Evolutionary conservation across 1,139 yeast genomes (phyloP).

Genomic region (Zygoascus hellenicus): DNA sequence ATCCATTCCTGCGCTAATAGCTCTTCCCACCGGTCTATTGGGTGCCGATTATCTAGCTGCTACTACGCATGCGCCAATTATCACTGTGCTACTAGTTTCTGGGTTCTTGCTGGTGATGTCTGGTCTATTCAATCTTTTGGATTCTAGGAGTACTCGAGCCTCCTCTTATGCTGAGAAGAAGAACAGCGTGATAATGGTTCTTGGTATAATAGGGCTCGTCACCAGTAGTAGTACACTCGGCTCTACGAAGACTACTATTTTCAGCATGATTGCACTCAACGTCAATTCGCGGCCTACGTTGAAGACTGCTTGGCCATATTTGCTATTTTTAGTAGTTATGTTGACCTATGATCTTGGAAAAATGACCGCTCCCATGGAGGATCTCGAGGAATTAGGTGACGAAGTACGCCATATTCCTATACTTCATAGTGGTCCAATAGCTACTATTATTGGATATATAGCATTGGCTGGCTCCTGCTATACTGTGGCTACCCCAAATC

Average conservation of each 20-base stretch:
- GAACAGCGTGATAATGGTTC: conserved; percentile 18
- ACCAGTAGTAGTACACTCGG: conserved; percentile 23
- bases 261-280: conserved; percentile 23
- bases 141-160: conserved; percentile 10
- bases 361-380: conserved; percentile 3
- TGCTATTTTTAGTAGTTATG: conserved; percentile 15
- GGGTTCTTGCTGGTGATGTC: conserved; percentile 25
- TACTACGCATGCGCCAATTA: conserved; percentile 14
- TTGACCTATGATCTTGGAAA: conserved; percentile 19
- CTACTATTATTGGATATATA: conserved; percentile 18
- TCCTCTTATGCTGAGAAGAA: conserved; percentile 3
- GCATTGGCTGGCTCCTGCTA: conserved; percentile 18
- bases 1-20: conserved; percentile 32
- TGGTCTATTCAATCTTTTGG: conserved; percentile 25
- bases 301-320: conserved; percentile 16
- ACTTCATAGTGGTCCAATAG: conserved; percentile 3
- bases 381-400: neutral
- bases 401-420: neutral
- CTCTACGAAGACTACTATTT: conserved; percentile 23
- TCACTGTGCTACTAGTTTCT: conserved; percentile 22
- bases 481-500: conserved; percentile 14
- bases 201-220: conserved; percentile 22
- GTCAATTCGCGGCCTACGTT: conserved; percentile 12
- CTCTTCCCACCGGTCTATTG: conserved; percentile 35
- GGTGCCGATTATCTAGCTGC: conserved; percentile 25